Conservation (phyloP, 495 filamentous ascomycete genomes). For the Daldinia caldariorum region DNA sequence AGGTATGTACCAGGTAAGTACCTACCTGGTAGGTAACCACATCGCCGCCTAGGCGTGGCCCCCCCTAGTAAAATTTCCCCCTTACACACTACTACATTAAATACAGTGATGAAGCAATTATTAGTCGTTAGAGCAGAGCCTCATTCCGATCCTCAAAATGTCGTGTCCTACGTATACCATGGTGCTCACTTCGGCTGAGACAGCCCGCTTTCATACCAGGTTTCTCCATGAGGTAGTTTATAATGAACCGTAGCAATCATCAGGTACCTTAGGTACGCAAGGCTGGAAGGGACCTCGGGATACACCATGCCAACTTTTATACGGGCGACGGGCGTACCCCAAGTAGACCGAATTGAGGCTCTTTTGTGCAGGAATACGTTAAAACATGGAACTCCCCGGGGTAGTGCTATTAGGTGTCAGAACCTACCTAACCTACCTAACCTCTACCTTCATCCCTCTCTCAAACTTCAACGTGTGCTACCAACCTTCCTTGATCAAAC, state of each 20-base stretch:
- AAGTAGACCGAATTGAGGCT: background rate
- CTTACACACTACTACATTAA: no score
- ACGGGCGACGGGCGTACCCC: background rate
- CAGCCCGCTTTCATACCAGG: no score
- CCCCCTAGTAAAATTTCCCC: no score
- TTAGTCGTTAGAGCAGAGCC: no score
- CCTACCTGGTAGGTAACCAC: no score
- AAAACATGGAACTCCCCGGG: conserved; percentile 11
- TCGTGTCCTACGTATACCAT: no score
- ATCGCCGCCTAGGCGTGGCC: no score
- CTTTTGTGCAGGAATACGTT: background rate
- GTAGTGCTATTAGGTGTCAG: background rate
- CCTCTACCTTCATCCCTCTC: background rate
- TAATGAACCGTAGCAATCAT: background rate
- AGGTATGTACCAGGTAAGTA: no score
- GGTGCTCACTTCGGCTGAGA: no score
- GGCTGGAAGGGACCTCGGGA: background rate
- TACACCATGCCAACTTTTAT: background rate
- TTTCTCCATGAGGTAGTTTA: no score
- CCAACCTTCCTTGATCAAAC: background rate
- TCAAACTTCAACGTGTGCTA: conserved; percentile 7
- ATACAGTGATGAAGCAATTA: no score
- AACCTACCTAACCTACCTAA: background rate
- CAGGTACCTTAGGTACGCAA: background rate
- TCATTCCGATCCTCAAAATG: no score